Evolutionary conservation across 192 early-diverging fungal genomes (phyloP), one percentile per base, ranked within the genome.

Genomic region (Jimgerdemannia lactiflua): DNA sequence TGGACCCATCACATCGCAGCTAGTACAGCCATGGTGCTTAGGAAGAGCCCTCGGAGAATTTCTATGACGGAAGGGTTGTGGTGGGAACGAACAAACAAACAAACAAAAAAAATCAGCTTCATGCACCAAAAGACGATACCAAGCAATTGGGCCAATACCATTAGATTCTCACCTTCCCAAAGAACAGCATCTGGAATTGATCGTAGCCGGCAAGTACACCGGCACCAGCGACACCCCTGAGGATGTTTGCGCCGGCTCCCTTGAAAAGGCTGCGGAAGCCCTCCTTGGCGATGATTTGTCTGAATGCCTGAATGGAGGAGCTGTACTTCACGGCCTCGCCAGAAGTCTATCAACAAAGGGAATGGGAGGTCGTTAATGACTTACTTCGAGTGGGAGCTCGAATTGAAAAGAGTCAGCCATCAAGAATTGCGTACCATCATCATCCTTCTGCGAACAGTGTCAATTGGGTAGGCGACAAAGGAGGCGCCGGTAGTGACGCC

Each of bases 171-270:
- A 79, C 84, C 77, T 83, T 83, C 63, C 84, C 84, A 67, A 86
- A 77, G 82, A 86, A 77, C 74, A 80, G 65, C 76, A 82, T 75
- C 88, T 93, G 89, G 83, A 92, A 86, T 85, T 93, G 77, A 84
- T 91, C 92, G 85, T 67, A 67, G n/a, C 67, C 67, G 19, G 40
- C 20, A n/a, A 67, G 67, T n/a, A 97, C 96, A 86, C 91, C 88
- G 70, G 96, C 94, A 90, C 93, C 95, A 84, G 92, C 96, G 77
- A 94, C 91, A 85, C 91, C 95, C 83, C 96, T 92, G 86, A 98
- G 92, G 81, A 96, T 94, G 92, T 98, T 96, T 81, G 96, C 94
- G 88, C 94, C 91, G 85, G 94, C 94, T 87, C 96, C 96, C 87
- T 96, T 95, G 95, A 96, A 98, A 85, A 98, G 89, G 80, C 94